Percentiles rank a stretch among this genome's conserved stretches.
phyloP scores from a whole-genome alignment of 2,329 filamentous ascomycete genomes.

The Thermothelomyces thermophilus region DNA sequence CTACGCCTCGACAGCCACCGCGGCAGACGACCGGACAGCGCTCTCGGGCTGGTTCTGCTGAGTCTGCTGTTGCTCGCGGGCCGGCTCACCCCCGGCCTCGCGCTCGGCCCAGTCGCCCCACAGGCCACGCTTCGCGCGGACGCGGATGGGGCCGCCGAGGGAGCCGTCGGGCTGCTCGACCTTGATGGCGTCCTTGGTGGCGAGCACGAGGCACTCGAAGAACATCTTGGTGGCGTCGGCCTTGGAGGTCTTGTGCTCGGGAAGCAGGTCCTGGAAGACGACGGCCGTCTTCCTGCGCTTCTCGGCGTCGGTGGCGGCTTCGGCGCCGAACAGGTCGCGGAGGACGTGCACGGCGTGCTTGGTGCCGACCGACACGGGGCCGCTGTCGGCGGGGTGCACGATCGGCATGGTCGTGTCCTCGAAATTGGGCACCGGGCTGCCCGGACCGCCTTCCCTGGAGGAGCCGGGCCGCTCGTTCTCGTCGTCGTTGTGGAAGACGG shows the following conservation, averaged over 20 bases:
- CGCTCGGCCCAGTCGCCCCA: constrained; percentile 95
- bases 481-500: constrained; percentile 40
- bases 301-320: constrained; percentile 60
- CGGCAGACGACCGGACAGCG: constrained; percentile 25
- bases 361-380: constrained; percentile 82
- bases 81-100: constrained; percentile 58
- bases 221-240: constrained; percentile 99
- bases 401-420: constrained; percentile 72
- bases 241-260: constrained; percentile 71
- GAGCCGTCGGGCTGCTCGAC: constrained; percentile 73
- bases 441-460: constrained; percentile 36
- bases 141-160: constrained; percentile 72
- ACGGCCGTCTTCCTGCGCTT: constrained; percentile 71
- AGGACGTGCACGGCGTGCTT: constrained; percentile 94
- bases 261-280: constrained; percentile 85
- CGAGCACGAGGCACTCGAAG: constrained; percentile 91
- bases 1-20: constrained; percentile 21
- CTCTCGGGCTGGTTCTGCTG: constrained; percentile 29
- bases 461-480: constrained; percentile 33
- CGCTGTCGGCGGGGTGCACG: constrained; percentile 75
- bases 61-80: constrained; percentile 40
- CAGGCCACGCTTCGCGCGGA: constrained; percentile 87
- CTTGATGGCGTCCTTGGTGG: constrained; percentile 96
- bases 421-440: constrained; percentile 53
- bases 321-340: constrained; percentile 75